phyloP scores from a whole-genome alignment of 768 basidiomycete species.

The Rhizopogon rudus region DNA sequence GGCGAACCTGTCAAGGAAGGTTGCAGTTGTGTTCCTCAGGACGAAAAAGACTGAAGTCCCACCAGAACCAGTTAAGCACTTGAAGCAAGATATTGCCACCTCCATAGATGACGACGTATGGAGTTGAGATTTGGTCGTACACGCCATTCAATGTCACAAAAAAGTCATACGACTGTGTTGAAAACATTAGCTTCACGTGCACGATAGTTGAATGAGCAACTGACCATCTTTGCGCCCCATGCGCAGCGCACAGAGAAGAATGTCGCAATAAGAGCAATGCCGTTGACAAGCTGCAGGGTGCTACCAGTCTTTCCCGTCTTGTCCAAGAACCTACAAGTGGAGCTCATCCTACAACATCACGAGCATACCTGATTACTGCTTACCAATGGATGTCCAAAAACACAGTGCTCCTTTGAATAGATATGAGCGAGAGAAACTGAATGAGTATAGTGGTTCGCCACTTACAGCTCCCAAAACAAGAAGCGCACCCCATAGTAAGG shows the following conservation, averaged over 20 bases:
- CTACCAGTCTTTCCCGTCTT: conserved; percentile 71
- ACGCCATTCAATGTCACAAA: conserved; percentile 51
- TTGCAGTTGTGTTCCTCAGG: neutral
- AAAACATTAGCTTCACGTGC: neutral
- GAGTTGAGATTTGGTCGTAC: conserved; percentile 47
- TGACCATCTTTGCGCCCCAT: conserved; percentile 54
- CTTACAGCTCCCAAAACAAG: conserved; percentile 77
- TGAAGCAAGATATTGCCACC: conserved; percentile 63
- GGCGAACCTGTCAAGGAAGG: conserved; percentile 47
- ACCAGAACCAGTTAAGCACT: conserved; percentile 78
- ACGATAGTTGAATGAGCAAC: conserved; percentile 5
- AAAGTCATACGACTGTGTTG: conserved; percentile 60
- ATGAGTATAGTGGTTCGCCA: conserved; percentile 1
- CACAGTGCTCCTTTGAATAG: conserved; percentile 58
- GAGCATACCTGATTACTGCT: conserved; percentile 9
- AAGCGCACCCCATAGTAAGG: conserved; percentile 77
- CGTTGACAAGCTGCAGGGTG: conserved; percentile 66
- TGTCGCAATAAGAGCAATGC: conserved; percentile 53
- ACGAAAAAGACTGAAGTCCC: conserved; percentile 13
- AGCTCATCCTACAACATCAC: neutral
- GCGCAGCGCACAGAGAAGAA: conserved; percentile 72
- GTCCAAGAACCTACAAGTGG: conserved; percentile 58
- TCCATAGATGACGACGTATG: conserved; percentile 47
- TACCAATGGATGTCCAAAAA: conserved; percentile 89
- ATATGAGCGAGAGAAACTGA: conserved; percentile 3